Percentiles rank a stretch among this genome's conserved stretches.
phyloP scores from a whole-genome alignment of 2,329 filamentous ascomycete genomes.

The Fusarium albidum region DNA sequence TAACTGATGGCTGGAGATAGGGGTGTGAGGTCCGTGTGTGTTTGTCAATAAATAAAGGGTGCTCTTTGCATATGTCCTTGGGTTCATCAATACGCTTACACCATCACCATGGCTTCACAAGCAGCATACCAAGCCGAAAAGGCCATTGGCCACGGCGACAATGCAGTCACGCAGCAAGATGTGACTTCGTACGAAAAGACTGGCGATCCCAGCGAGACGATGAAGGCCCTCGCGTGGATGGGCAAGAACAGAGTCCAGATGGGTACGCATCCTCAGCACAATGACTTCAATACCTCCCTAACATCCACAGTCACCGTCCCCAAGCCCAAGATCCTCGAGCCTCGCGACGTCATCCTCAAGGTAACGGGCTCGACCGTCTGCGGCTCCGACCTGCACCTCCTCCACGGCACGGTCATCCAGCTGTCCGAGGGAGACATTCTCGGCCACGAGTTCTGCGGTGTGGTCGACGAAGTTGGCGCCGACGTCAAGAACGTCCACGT shows the following conservation, averaged over 20 bases:
- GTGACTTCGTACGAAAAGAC: conserved; percentile 65
- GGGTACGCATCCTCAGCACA: conserved; percentile 47
- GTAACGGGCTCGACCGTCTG: conserved; percentile 72
- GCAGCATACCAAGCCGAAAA: conserved; percentile 74
- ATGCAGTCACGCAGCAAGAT: conserved; percentile 73
- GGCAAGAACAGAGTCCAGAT: conserved; percentile 82
- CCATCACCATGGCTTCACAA: conserved; percentile 54
- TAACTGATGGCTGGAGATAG: no score
- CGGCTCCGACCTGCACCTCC: conserved; percentile 66
- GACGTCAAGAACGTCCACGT: conserved; percentile 60
- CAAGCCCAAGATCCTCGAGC: conserved; percentile 76
- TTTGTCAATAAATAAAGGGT: neutral
- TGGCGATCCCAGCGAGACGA: conserved; percentile 64
- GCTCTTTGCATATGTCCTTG: neutral
- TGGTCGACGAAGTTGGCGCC: conserved; percentile 64
- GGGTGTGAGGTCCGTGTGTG: neutral
- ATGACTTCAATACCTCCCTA: neutral
- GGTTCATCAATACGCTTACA: neutral
- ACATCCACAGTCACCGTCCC: conserved; percentile 63
- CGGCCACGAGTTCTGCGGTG: conserved; percentile 68
- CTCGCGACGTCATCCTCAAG: conserved; percentile 80
- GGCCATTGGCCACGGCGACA: conserved; percentile 71
- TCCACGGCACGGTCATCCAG: conserved; percentile 64
- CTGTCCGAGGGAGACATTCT: conserved; percentile 72
- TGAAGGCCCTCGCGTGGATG: conserved; percentile 85